Evolutionary conservation across 139 green algal species (phyloP).

Genomic region (Volvox africanus): DNA sequence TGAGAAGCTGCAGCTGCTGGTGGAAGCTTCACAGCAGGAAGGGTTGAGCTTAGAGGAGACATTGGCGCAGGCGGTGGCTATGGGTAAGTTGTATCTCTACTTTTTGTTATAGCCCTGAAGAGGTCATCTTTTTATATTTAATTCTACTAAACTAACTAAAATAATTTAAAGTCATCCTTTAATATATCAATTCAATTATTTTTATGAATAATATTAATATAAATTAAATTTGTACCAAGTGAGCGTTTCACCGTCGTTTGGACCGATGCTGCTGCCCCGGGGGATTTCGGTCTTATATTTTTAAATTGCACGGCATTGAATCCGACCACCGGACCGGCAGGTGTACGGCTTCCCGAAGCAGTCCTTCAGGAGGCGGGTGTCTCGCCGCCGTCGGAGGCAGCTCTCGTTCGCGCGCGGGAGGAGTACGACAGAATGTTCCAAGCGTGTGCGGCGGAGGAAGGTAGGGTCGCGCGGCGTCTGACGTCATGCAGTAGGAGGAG

Average conservation of each 20-base stretch:
- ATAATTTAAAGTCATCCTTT: too few relatives aligned
- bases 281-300: too few relatives aligned
- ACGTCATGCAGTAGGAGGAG: neutral
- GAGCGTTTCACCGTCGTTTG: too few relatives aligned
- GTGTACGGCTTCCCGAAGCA: neutral
- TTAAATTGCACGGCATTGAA: too few relatives aligned
- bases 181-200: too few relatives aligned
- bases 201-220: too few relatives aligned
- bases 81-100: constrained; percentile 33
- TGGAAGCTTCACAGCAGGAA: neutral
- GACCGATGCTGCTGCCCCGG: too few relatives aligned
- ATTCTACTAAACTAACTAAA: too few relatives aligned
- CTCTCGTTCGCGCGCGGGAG: neutral
- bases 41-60: constrained; percentile 25
- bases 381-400: neutral
- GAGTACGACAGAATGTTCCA: neutral
- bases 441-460: neutral
- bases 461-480: neutral
- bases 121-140: too few relatives aligned
- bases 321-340: neutral
- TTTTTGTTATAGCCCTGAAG: too few relatives aligned
- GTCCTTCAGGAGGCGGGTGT: constrained; percentile 8
- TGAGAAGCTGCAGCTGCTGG: constrained; percentile 10
- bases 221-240: too few relatives aligned
- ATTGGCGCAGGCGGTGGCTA: constrained; percentile 45